phyloP scores from a whole-genome alignment of 2,329 filamentous ascomycete genomes.

The Xylariaceae sp. region DNA sequence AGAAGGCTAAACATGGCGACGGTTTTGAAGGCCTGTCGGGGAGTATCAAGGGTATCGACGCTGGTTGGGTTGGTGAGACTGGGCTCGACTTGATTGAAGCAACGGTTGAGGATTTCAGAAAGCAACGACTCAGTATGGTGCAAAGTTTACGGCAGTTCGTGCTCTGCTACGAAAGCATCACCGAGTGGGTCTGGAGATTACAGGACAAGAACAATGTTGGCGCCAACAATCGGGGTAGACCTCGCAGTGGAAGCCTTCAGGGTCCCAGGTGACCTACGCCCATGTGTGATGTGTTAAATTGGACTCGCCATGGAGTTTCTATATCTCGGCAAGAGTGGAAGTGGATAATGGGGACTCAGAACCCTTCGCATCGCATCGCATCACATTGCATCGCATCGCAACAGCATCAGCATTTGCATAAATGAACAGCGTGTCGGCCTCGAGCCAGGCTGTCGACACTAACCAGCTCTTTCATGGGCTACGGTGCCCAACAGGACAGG shows the following conservation, averaged over 20 bases:
- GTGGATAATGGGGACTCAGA: too few relatives aligned
- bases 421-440: slow-evolving; percentile 1
- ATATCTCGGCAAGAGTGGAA: background rate
- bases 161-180: slow-evolving; percentile 91
- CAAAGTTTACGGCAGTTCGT: slow-evolving; percentile 93
- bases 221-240: slow-evolving; percentile 34
- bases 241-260: slow-evolving; percentile 45
- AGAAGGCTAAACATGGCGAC: slow-evolving; percentile 27
- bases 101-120: slow-evolving; percentile 89
- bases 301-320: background rate
- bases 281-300: background rate
- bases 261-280: slow-evolving; percentile 28
- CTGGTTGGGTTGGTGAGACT: slow-evolving; percentile 72
- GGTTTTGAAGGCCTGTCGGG: background rate
- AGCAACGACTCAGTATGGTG: slow-evolving; percentile 93
- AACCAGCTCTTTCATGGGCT: background rate
- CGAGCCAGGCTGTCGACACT: too few relatives aligned
- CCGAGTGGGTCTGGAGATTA: slow-evolving; percentile 77
- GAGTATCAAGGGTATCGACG: slow-evolving; percentile 47
- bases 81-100: slow-evolving; percentile 80
- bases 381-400: slow-evolving; percentile 1
- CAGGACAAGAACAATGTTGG: slow-evolving; percentile 46
- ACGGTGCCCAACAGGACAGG: slow-evolving; percentile 1
- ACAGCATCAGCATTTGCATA: slow-evolving; percentile 13
- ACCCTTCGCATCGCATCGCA: slow-evolving; percentile 9